Conservation (phyloP, 257 asterid species). For the Solanum corneliomulleri region DNA sequence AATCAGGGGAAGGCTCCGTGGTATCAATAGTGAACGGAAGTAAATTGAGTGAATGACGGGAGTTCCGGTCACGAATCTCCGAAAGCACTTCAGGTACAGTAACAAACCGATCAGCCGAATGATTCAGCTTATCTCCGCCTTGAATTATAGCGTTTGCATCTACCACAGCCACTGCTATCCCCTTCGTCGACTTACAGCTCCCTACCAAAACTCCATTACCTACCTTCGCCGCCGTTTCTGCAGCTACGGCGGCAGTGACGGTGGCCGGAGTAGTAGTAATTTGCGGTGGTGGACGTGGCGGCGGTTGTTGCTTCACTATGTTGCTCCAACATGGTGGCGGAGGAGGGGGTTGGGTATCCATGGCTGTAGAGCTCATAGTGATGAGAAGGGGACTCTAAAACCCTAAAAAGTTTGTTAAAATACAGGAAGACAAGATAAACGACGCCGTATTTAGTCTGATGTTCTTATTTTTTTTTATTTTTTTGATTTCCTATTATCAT, state of each 20-base stretch:
- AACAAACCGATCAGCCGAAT: conserved; percentile 70
- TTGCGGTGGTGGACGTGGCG: background rate
- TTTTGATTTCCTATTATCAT: no score
- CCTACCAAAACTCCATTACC: conserved; percentile 36
- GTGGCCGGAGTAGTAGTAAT: background rate
- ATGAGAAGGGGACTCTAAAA: background rate
- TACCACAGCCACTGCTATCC: conserved; percentile 81
- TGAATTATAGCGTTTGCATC: conserved; percentile 91
- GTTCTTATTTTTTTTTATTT: no score
- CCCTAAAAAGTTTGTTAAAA: background rate
- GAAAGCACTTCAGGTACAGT: conserved; percentile 67
- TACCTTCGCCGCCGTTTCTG: background rate
- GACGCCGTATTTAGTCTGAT: no score
- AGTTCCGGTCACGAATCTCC: conserved; percentile 80
- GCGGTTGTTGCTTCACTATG: conserved; percentile 42
- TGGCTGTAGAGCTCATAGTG: background rate
- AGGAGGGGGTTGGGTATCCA: conserved; percentile 19
- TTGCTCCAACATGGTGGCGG: conserved; percentile 41
- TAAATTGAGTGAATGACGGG: conserved; percentile 77
- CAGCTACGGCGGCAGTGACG: background rate
- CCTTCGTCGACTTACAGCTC: conserved; percentile 71
- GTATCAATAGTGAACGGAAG: conserved; percentile 74
- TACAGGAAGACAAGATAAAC: no score
- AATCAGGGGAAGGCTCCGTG: conserved; percentile 67
- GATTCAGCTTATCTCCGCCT: conserved; percentile 55